Percentiles rank a stretch among this genome's conserved stretches.
phyloP scores from a whole-genome alignment of 1,139 yeast genomes.

The Eremothecium cymbalariae region DNA sequence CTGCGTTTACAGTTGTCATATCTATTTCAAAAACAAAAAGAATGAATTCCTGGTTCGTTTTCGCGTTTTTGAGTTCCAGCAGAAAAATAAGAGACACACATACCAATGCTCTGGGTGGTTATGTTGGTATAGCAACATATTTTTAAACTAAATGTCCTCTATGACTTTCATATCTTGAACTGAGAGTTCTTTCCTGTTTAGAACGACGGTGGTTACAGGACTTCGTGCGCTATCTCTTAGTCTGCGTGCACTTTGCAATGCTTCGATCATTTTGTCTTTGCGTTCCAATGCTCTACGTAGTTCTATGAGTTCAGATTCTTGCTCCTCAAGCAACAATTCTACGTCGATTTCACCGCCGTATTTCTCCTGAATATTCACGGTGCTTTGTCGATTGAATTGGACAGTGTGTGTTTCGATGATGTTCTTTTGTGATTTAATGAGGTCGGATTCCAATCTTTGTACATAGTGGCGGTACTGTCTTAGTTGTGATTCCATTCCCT shows the following conservation, averaged over 20 bases:
- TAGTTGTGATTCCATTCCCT: constrained; percentile 22
- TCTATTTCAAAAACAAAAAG: too few relatives aligned
- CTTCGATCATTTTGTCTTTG: constrained; percentile 73
- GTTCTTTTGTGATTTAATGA: constrained; percentile 11
- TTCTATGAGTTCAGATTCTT: constrained; percentile 62
- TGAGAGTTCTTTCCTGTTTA: not conserved
- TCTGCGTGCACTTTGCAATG: constrained; percentile 54
- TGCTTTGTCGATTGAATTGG: constrained; percentile 5
- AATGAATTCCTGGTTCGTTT: too few relatives aligned
- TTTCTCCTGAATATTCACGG: constrained; percentile 4
- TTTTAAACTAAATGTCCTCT: not conserved
- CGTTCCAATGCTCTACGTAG: constrained; percentile 52
- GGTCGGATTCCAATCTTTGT: constrained; percentile 15
- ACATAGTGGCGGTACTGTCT: constrained; percentile 20
- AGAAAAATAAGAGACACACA: not conserved
- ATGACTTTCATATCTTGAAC: constrained; percentile 1
- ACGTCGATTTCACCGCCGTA: constrained; percentile 10
- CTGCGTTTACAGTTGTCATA: too few relatives aligned
- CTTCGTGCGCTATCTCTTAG: constrained; percentile 40
- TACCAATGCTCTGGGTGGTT: not conserved
- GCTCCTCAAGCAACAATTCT: constrained; percentile 41
- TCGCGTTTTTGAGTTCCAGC: too few relatives aligned
- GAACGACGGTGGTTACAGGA: constrained; percentile 6
- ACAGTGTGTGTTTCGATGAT: constrained; percentile 28
- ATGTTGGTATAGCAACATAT: not conserved